These are phyloP conservation scores for Grigorovia humatica DNA, from an alignment of 805 yeast genomes.

Conservation along the genomic window DNA sequence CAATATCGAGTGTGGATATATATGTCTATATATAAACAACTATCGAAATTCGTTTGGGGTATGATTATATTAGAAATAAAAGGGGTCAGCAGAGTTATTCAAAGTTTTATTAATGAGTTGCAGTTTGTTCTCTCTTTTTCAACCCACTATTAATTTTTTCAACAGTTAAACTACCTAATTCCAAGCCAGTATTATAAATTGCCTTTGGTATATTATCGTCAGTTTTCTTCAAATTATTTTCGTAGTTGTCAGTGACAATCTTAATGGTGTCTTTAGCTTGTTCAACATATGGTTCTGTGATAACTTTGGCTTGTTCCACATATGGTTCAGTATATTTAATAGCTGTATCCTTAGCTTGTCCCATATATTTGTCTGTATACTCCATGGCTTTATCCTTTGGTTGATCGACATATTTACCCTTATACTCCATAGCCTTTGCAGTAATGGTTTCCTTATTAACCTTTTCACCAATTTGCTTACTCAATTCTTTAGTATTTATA, in stretches of 20 bases:
- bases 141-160: constrained; percentile 16
- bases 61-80: neutral
- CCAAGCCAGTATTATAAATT: constrained; percentile 24
- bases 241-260: constrained; percentile 22
- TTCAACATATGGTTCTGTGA: constrained; percentile 1
- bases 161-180: constrained; percentile 21
- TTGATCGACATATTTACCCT: constrained; percentile 15
- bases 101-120: neutral
- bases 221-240: constrained; percentile 18
- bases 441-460: constrained; percentile 9
- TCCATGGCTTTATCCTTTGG: constrained; percentile 9
- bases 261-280: constrained; percentile 12
- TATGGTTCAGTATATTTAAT: constrained; percentile 6
- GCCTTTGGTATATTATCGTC: constrained; percentile 28
- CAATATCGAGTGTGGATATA: neutral
- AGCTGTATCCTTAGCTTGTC: constrained; percentile 15
- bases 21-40: neutral
- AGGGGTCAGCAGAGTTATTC: neutral
- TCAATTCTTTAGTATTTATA: constrained; percentile 19
- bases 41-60: neutral
- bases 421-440: constrained; percentile 3
- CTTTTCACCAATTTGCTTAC: constrained; percentile 18
- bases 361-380: constrained; percentile 9
- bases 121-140: neutral
- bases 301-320: neutral